Percentiles rank a stretch among this genome's conserved stretches.
phyloP scores from a whole-genome alignment of 2,329 filamentous ascomycete genomes.

The Pseudocercospora cruenta region DNA sequence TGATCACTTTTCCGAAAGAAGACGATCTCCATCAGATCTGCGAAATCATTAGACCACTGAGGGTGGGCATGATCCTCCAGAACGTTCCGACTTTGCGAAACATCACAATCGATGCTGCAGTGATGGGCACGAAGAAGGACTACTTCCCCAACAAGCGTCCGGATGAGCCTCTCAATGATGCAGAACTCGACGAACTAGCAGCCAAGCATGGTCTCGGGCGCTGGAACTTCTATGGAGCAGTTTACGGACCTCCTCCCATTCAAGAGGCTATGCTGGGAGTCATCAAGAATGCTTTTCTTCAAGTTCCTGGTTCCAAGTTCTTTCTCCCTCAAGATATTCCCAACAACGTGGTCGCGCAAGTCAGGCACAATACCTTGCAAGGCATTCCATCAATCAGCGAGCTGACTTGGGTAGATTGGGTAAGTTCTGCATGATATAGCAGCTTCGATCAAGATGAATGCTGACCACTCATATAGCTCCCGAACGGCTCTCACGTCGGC shows the following conservation, averaged over 20 bases:
- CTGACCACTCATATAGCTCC: conserved; percentile 34
- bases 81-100: conserved; percentile 54
- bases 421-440: too few relatives aligned
- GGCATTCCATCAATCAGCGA: conserved; percentile 43
- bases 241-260: conserved; percentile 40
- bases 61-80: conserved; percentile 48
- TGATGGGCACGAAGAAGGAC: conserved; percentile 46
- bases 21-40: conserved; percentile 54
- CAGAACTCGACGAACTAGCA: conserved; percentile 48
- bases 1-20: conserved; percentile 53
- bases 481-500: conserved; percentile 57
- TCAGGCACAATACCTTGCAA: conserved; percentile 29
- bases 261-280: conserved; percentile 41
- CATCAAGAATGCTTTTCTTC: conserved; percentile 50
- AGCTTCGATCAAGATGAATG: too few relatives aligned
- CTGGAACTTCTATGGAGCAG: conserved; percentile 58
- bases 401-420: conserved; percentile 54
- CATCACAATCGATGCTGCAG: conserved; percentile 50
- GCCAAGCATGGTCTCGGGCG: conserved; percentile 48
- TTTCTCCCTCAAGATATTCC: conserved; percentile 48
- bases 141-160: conserved; percentile 32
- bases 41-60: conserved; percentile 54
- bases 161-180: conserved; percentile 44
- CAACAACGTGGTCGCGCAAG: conserved; percentile 38
- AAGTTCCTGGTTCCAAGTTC: conserved; percentile 49